These are phyloP conservation scores for Diplodia corticola DNA, from an alignment of 2,329 filamentous ascomycete species.

Conservation along the genomic window DNA sequence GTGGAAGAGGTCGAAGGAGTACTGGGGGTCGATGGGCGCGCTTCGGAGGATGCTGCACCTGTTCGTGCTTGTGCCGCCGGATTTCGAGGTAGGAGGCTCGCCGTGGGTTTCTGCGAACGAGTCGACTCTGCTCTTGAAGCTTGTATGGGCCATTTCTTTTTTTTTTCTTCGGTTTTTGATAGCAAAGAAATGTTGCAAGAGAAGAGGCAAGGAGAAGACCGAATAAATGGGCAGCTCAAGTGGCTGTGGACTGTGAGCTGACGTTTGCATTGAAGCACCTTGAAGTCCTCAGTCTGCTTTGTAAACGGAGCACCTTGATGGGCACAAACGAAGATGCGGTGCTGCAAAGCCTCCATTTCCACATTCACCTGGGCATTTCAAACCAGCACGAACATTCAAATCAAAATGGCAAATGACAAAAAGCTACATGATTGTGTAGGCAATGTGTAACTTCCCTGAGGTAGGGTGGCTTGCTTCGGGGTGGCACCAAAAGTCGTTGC, in stretches of 20 bases:
- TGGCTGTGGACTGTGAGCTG: neutral
- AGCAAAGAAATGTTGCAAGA: too few relatives aligned
- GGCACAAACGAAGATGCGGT: neutral
- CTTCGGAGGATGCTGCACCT: constrained; percentile 2
- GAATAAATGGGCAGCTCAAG: too few relatives aligned
- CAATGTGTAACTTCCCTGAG: neutral
- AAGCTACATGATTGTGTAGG: neutral
- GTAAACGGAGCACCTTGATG: constrained; percentile 21
- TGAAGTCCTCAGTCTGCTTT: constrained; percentile 8
- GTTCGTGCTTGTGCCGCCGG: neutral
- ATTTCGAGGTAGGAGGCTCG: neutral
- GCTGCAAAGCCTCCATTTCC: neutral
- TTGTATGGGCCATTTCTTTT: neutral
- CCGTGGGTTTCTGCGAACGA: neutral
- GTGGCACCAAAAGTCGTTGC: neutral
- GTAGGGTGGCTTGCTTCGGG: neutral
- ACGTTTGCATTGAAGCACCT: constrained; percentile 5
- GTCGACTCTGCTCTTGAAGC: neutral
- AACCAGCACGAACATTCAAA: neutral
- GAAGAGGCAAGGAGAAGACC: neutral
- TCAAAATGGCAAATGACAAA: too few relatives aligned
- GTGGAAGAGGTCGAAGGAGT: constrained; percentile 16
- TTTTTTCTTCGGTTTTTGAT: neutral
- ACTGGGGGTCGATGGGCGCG: neutral
- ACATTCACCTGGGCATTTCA: neutral